phyloP scores from a whole-genome alignment of 306 rosid species.

The Dalbergia cultrata region DNA sequence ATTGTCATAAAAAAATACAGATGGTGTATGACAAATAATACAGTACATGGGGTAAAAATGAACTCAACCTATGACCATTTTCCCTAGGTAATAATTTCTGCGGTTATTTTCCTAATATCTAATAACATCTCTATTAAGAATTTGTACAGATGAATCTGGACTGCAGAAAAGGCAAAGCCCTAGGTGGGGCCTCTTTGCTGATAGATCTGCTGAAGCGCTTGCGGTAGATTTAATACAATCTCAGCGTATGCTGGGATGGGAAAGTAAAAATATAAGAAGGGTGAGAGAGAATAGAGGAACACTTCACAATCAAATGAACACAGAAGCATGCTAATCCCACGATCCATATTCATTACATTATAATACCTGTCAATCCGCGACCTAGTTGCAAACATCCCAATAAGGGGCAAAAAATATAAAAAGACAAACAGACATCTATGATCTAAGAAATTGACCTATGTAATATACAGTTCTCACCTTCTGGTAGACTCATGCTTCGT shows the following conservation, averaged over 20 bases:
- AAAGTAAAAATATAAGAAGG: constrained; percentile 13
- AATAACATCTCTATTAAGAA: constrained; percentile 47
- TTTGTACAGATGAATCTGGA: constrained; percentile 59
- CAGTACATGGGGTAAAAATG: constrained; percentile 25
- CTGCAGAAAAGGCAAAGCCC: constrained; percentile 36
- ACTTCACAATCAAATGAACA: constrained; percentile 21
- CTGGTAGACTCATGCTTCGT: constrained; percentile 83
- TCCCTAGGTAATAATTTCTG: constrained; percentile 21
- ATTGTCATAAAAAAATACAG: no score
- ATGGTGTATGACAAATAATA: constrained; percentile 17
- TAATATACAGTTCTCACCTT: constrained; percentile 65
- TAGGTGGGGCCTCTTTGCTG: constrained; percentile 54
- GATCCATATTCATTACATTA: constrained; percentile 27
- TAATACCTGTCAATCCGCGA: not conserved
- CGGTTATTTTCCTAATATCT: constrained; percentile 33
- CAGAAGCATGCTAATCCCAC: constrained; percentile 1
- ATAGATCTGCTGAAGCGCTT: constrained; percentile 68
- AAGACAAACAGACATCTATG: not conserved
- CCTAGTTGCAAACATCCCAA: constrained; percentile 32
- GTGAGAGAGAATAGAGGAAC: constrained; percentile 4
- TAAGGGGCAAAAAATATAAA: not conserved
- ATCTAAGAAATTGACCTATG: constrained; percentile 33
- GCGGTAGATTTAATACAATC: constrained; percentile 84
- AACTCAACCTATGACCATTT: constrained; percentile 37
- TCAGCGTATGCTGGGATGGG: constrained; percentile 84